phyloP scores from a whole-genome alignment of 2,329 filamentous ascomycete genomes.

The Clonostachys sp. region DNA sequence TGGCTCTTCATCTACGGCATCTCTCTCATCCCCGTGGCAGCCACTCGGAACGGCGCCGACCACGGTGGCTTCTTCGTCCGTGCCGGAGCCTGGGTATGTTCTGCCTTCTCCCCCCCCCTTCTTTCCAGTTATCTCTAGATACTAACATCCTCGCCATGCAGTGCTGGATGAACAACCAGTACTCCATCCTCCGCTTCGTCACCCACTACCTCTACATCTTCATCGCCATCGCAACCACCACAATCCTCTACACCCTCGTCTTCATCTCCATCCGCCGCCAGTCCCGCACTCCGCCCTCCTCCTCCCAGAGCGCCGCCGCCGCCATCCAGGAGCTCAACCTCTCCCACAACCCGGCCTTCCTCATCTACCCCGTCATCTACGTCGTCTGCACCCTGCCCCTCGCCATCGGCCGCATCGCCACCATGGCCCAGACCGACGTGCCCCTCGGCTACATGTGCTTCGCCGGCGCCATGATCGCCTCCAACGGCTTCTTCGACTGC shows the following conservation, averaged over 20 bases:
- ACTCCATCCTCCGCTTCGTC: conserved; percentile 49
- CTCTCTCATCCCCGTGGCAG: conserved; percentile 43
- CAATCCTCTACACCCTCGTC: conserved; percentile 31
- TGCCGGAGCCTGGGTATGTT: conserved; percentile 56
- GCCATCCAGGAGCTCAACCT: conserved; percentile 6
- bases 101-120: not conserved
- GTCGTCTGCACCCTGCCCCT: conserved; percentile 65
- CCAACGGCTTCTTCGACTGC: conserved; percentile 51
- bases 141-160: conserved; percentile 12
- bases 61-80: conserved; percentile 53
- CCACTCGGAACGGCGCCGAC: conserved; percentile 32
- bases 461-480: conserved; percentile 53
- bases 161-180: conserved; percentile 61
- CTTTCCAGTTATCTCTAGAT: not conserved
- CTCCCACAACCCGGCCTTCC: conserved; percentile 46
- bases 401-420: conserved; percentile 57
- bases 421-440: conserved; percentile 49
- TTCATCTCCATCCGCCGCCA: conserved; percentile 29
- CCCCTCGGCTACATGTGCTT: conserved; percentile 53
- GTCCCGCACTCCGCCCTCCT: conserved; percentile 1
- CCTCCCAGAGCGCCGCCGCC: conserved; percentile 4
- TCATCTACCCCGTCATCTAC: conserved; percentile 66
- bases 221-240: conserved; percentile 28
- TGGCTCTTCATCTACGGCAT: conserved; percentile 59
- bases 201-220: conserved; percentile 65